Base-by-base conservation (phyloP, 306 rosid species). In the Hippophae rhamnoides region DNA sequence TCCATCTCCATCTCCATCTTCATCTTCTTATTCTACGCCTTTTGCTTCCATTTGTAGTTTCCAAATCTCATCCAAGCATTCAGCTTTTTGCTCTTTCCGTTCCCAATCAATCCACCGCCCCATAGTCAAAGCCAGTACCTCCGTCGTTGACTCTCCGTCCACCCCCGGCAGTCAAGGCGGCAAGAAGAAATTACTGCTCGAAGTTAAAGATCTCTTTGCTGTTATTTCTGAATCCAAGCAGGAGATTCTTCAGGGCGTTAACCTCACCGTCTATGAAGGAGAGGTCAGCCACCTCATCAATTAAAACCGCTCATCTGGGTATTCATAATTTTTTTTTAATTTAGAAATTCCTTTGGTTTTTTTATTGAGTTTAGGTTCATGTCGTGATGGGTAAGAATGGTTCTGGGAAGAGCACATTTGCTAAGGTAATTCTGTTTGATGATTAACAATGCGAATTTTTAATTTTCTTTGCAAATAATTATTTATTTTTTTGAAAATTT, bases 341-440 rank as follows among this genome's bases (percentile, higher is more conserved):
- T 49, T 49, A 7, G n/a, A 5, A 13, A 13, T 43, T 47, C 18
- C 23, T 5, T 52, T 44, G 5, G 4, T 25, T 23, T 14, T 23
- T 58, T 56, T 26, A 46, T 7, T 45, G 13, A 56, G 11, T 55
- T 63, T 42, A 81, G 86, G 81, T 87, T 64, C 98, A 92, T 64
- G 98, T 96, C 8, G 77, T 92, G 73, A 92, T 92, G 98, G 96
- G 98, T 7, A 85, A 82, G 65, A 92, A 92, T 43, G 98, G 98
- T 74, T 92, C 96, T 4, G 96, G 98, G 43, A 92, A 92, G 70
- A 87, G 96, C 79, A 92, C 96, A 14, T 82, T 92, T 54, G 89
- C 98, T 10, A 90, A 90, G 94, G 97, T 84, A 41, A 3, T 63
- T 45, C 14, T 18, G 47, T 42, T 61, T 45, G n/a, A 26, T 11